Percentiles rank a stretch among this genome's conserved stretches.
phyloP scores from a whole-genome alignment of 441 rosid genomes.

The Sinapis alba region DNA sequence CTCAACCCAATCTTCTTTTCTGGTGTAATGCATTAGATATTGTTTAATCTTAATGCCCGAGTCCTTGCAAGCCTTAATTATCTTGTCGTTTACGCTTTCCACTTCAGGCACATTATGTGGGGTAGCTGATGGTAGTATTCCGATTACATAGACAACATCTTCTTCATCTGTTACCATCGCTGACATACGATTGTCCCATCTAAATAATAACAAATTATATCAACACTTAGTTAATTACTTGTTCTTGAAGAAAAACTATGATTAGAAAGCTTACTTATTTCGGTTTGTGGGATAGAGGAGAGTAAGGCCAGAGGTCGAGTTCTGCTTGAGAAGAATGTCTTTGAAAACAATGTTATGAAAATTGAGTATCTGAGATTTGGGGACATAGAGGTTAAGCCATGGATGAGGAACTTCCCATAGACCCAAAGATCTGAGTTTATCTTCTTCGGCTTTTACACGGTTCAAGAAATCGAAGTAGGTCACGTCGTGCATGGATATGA shows the following conservation, averaged over 20 bases:
- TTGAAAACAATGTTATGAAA: slow-evolving; percentile 73
- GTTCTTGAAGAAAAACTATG: background rate
- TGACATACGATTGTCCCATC: slow-evolving; percentile 85
- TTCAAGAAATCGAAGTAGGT: slow-evolving; percentile 74
- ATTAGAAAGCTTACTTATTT: slow-evolving; percentile 52
- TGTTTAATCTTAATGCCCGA: slow-evolving; percentile 56
- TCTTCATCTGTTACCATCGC: slow-evolving; percentile 63
- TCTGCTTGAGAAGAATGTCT: slow-evolving; percentile 62
- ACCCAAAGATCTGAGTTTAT: slow-evolving; percentile 68
- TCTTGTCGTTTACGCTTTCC: slow-evolving; percentile 57
- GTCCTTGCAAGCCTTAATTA: slow-evolving; percentile 56
- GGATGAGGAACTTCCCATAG: slow-evolving; percentile 99
- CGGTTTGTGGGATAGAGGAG: slow-evolving; percentile 79
- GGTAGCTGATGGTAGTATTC: slow-evolving; percentile 64
- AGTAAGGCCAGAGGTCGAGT: slow-evolving; percentile 58
- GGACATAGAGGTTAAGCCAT: slow-evolving; percentile 92
- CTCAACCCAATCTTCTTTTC: slow-evolving; percentile 56
- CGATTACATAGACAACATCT: slow-evolving; percentile 72
- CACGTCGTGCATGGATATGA: slow-evolving; percentile 65
- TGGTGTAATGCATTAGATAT: slow-evolving; percentile 62
- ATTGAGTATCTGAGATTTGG: slow-evolving; percentile 63
- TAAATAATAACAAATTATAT: slow-evolving; percentile 33
- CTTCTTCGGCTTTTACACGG: slow-evolving; percentile 75
- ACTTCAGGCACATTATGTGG: slow-evolving; percentile 45
- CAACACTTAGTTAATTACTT: background rate